Evolutionary conservation across 345 rosid genomes (phyloP), one percentile per base, ranked within the genome.

Genomic region (Capsella bursapastoris): DNA sequence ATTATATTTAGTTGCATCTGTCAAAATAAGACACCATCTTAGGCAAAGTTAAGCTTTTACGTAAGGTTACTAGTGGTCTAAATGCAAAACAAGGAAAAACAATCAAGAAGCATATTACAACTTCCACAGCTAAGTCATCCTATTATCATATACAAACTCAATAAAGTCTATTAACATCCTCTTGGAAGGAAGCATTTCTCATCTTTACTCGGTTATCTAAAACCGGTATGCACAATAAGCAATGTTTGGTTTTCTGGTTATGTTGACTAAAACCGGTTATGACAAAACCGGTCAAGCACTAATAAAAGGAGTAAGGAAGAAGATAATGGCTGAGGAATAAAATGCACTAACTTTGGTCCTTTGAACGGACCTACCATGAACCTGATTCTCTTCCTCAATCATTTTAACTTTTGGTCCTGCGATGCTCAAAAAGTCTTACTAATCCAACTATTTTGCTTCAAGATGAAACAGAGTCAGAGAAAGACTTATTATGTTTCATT

Each of bases 301-400:
- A 22, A 22, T 22, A 22, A 22, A 22, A 34, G 8, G 37, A 34
- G 37, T 34, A 34, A 34, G 22, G 59, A 27, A 53, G 16, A 28
- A 38, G 52, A 13, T 72, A 52, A 61, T 52, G 70, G 63, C 22
- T 34, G 50, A 64, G 62, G 41, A 57, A 57, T 47, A 64, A 74
- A 66, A 49, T 64, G 60, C 55, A 59, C 73, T 55, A 60, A 52
- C 64, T 75, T 68, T 76, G 52, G 70, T 43, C 64, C 70, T 37
- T 11, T 4, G 44, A 76, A 62, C 1, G 70, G 79, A 68, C 79
- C 79, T 76, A 76, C 79, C 74, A 62, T 47, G 69, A 68, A 62
- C 74, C 55, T 51, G 79, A 68, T 62, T 40, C 72, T 27, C 37
- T 67, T 34, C 37, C 37, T 34, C 53, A 43, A 68, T 67, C 18